These are phyloP conservation scores for Phytophthora ramorum DNA, from an alignment of 352 stramenopile species.

Conservation along the genomic window DNA sequence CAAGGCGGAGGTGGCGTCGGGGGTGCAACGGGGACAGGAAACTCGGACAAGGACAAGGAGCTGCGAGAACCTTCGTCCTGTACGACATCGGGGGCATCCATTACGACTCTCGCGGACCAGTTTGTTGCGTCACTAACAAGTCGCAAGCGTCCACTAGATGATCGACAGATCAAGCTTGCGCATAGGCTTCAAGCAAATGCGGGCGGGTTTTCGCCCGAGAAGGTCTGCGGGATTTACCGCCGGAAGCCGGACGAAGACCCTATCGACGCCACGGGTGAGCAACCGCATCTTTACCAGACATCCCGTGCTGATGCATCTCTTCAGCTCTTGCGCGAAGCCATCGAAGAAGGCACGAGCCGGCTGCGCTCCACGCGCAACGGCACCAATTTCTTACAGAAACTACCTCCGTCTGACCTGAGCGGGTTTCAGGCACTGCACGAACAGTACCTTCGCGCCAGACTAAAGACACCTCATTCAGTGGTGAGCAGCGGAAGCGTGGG, in stretches of 20 bases:
- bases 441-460: constrained; percentile 37
- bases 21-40: not conserved
- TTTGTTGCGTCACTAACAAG: constrained; percentile 29
- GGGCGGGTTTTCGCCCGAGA: constrained; percentile 58
- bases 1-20: constrained; percentile 13
- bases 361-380: constrained; percentile 61
- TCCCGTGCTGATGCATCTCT: constrained; percentile 48
- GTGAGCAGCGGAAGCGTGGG: not conserved
- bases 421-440: constrained; percentile 47
- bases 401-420: constrained; percentile 36
- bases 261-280: not conserved
- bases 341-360: constrained; percentile 56
- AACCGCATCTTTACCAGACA: constrained; percentile 13
- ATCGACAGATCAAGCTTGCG: constrained; percentile 62
- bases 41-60: constrained; percentile 27
- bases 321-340: constrained; percentile 54
- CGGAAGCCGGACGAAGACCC: constrained; percentile 7
- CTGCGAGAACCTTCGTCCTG: constrained; percentile 15
- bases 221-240: constrained; percentile 36
- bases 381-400: constrained; percentile 46
- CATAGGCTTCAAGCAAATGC: constrained; percentile 55
- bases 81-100: not conserved
- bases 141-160: constrained; percentile 47
- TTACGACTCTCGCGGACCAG: constrained; percentile 26
- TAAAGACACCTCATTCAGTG: not conserved